Percentiles rank a stretch among this genome's conserved stretches.
Evolutionary conservation across 2,329 filamentous ascomycete species (phyloP).

Genomic region (Nannizziopsis arthrosporioides): DNA sequence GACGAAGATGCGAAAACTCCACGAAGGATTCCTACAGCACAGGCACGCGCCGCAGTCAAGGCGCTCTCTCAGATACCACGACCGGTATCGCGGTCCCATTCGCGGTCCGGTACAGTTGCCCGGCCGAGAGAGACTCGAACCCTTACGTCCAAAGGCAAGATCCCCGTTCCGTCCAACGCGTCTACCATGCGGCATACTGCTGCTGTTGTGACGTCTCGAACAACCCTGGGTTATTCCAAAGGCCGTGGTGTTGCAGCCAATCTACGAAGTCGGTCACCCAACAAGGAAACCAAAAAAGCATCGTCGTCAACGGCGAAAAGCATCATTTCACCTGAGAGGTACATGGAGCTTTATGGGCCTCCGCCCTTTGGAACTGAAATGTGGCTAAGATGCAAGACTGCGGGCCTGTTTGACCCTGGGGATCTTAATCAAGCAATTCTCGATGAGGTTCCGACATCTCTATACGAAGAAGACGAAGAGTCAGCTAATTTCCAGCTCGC

Average conservation of each 20-base stretch:
- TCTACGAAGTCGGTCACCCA: constrained; percentile 14
- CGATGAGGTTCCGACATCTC: constrained; percentile 21
- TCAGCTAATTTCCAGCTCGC: constrained; percentile 31
- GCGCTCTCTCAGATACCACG: constrained; percentile 27
- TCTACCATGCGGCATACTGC: constrained; percentile 47
- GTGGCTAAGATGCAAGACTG: constrained; percentile 32
- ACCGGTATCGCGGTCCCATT: constrained; percentile 25
- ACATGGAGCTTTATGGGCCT: constrained; percentile 33
- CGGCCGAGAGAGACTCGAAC: constrained; percentile 30
- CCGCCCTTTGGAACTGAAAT: constrained; percentile 35
- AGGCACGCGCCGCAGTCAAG: constrained; percentile 31
- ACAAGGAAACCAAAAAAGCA: constrained; percentile 15
- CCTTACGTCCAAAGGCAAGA: constrained; percentile 28
- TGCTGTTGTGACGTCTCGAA: constrained; percentile 59
- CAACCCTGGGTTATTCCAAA: constrained; percentile 74
- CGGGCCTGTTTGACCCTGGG: constrained; percentile 28
- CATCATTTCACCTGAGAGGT: constrained; percentile 32
- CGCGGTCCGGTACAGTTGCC: constrained; percentile 28
- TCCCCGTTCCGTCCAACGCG: constrained; percentile 36
- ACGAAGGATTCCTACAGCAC: constrained; percentile 28
- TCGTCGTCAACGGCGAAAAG: constrained; percentile 17
- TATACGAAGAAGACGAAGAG: constrained; percentile 32
- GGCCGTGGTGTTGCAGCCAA: constrained; percentile 44
- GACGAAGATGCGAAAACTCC: constrained; percentile 20
- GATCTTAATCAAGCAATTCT: constrained; percentile 8